Base-by-base conservation (phyloP, 2,329 filamentous ascomycete species). In the Fusarium denticulatum region DNA sequence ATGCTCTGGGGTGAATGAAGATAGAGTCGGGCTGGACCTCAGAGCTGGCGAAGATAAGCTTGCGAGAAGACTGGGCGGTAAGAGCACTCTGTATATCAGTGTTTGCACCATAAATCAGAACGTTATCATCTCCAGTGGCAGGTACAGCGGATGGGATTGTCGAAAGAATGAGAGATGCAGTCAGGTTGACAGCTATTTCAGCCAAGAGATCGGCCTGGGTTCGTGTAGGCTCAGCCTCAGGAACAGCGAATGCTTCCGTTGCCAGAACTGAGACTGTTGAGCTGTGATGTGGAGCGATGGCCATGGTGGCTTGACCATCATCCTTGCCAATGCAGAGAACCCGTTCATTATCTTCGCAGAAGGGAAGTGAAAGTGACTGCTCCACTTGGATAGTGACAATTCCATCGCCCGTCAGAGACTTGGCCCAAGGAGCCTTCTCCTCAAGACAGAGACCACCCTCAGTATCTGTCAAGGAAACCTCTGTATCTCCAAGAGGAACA, bases 401-500 rank as follows among this genome's bases (percentile, higher is more conserved):
- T 2, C 42, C 49, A 14, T 32, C 32, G 1, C 30, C 20, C 12
- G 30, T 22, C 12, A 24, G n/a, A 7, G 18, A 24, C 20, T 30
- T 61, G 2, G 26, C 32, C 59, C 59, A 61, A 12, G 49, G 30
- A 0, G 49, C 32, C 8, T 42, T 56, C 26, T 56, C 59, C 7
- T 61, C 59, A 8, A 61, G 59, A 20, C 47, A 45, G 7, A 45
- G 59, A 3, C 59, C 39, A 2, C 49, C 24, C 15, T 61, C 59
- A 15, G 30, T 37, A 10, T 14, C 12, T 9, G 24, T 20, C 14
- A 61, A 5, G 10, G 37, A 1, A 11, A 45, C 24, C 2, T 61
- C 59, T 3, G 39, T 61, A 1, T 56, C 32, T 16, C 22, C 15
- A n/a, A 61, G 24, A 12, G 12, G 30, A 5, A 56, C 24, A 12